phyloP scores from a whole-genome alignment of 2,329 filamentous ascomycete species.

The Amauroascus verrucosus region DNA sequence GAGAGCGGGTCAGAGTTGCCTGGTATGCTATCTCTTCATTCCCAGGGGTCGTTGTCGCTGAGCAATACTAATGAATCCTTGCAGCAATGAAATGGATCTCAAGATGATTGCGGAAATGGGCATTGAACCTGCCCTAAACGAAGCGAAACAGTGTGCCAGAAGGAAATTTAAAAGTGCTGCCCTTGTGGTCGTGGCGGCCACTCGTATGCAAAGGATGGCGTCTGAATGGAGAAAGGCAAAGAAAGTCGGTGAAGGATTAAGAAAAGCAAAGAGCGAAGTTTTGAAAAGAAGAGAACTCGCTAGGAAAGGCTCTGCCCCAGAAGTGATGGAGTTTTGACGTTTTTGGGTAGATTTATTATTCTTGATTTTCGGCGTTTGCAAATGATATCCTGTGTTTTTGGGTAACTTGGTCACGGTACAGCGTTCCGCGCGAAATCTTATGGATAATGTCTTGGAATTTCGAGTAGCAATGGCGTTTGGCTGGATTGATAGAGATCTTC shows the following conservation, averaged over 20 bases:
- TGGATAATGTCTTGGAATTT: neutral
- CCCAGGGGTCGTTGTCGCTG: neutral
- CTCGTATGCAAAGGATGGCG: constrained; percentile 38
- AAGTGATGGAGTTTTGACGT: neutral
- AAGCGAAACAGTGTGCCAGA: constrained; percentile 25
- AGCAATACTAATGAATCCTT: constrained; percentile 15
- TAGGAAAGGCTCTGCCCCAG: constrained; percentile 4
- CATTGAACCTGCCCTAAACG: constrained; percentile 39
- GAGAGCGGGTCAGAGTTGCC: constrained; percentile 51
- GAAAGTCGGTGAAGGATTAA: constrained; percentile 36
- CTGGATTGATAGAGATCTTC: neutral
- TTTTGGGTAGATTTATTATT: neutral
- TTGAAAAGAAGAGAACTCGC: constrained; percentile 30
- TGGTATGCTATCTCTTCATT: constrained; percentile 55
- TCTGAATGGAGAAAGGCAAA: constrained; percentile 37
- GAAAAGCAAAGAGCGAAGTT: constrained; percentile 34
- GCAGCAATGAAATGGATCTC: constrained; percentile 84
- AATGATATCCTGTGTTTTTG: constrained; percentile 3
- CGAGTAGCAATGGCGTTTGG: neutral
- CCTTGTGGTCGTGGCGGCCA: constrained; percentile 35
- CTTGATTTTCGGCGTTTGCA: neutral
- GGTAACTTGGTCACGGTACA: neutral
- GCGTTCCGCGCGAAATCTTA: neutral
- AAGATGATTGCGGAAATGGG: constrained; percentile 77
- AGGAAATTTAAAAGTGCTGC: constrained; percentile 36